A percentile compares a stretch with the other conserved stretches of the same genome.
Conservation (phyloP, 176 grass and related monocot species). For the sorghum (Sorghum bicolor) region Sorghum_bicolor_NCBIv3 NC_012876.2:63798001-63798500, state of each 20-base stretch:
- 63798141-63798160: neutral
- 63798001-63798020: too few relatives aligned
- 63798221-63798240: neutral
- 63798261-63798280: neutral
- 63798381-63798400: too few relatives aligned
- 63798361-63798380: too few relatives aligned
- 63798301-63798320: neutral
- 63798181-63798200: conserved; percentile 9
- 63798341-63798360: neutral
- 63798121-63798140: conserved; percentile 32
- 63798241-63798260: neutral
- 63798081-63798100: neutral
- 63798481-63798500: too few relatives aligned
- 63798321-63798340: neutral
- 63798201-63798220: neutral
- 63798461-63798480: too few relatives aligned
- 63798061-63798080: too few relatives aligned
- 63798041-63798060: conserved; percentile 36
- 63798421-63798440: too few relatives aligned
- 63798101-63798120: conserved; percentile 25
- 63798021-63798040: too few relatives aligned
- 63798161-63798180: conserved; percentile 37
- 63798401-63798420: too few relatives aligned
- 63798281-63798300: conserved; percentile 13
- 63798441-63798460: too few relatives aligned